Evolutionary conservation across 2,329 filamentous ascomycete genomes (phyloP), one percentile per base, ranked within the genome.

Genomic region (Pseudovirgaria hyperparasitica): DNA sequence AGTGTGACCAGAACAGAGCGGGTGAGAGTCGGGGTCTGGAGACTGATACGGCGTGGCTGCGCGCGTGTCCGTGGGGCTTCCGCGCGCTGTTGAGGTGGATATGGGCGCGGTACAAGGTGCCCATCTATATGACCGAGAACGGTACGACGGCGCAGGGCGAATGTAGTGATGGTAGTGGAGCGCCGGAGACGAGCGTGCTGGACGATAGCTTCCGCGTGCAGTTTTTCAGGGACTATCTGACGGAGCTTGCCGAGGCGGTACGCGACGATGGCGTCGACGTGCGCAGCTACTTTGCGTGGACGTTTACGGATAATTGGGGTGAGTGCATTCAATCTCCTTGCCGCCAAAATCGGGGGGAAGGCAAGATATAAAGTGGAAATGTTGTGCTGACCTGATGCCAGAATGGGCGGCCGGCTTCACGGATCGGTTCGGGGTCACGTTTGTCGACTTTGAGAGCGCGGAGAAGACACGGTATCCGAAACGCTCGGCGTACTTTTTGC

Each of bases 91-190:
- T 59, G 5, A 46, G 49, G 4, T 60, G 55, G 57, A 50, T 60
- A 16, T 59, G 55, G 54, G 35, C 40, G 18, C 44, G 55, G 2
- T 60, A 60, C 31, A 38, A 46, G 5, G 46, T 51, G 4, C 57
- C 57, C 1, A 60, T 60, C 14, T 60, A 48, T 33, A 55, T 60
- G 30, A 60, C 55, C 0, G 57, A 60, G 36, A 59, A 60, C 23
- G 56, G 56, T 1, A 58, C 56, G 0, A 59, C 54, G 1, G 55
- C 50, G 1, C 43, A 54, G 30, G 55, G 54, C 0, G 55, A 60
- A 31, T n/a, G n/a, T n/a, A n/a, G n/a, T n/a, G n/a, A n/a, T n/a
- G n/a, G n/a, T n/a, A n/a, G n/a, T n/a, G 46, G 54, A 9, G 47
- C 45, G 5, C 54, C 35, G 32, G 36, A 39, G 0, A 41, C 50